phyloP scores from a whole-genome alignment of 257 asterid genomes.

The Fraxinus pennsylvanica region DNA sequence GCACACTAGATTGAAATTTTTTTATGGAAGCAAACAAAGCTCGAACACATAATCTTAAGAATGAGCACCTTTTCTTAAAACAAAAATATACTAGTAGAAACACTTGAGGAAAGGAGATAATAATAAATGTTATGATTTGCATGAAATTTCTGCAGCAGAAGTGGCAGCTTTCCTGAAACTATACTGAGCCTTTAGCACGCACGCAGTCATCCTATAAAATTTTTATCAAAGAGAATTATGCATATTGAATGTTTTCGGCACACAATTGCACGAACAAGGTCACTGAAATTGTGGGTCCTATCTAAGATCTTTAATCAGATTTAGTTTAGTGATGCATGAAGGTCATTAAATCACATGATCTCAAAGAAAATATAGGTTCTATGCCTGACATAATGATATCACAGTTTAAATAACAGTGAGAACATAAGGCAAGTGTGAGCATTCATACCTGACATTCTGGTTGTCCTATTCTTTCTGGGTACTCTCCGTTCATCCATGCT shows the following conservation, averaged over 20 bases:
- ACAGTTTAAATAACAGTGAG: background rate
- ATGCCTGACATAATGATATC: background rate
- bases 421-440: background rate
- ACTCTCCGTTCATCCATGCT: constrained; percentile 90
- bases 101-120: background rate
- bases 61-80: background rate
- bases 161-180: background rate
- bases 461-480: constrained; percentile 92
- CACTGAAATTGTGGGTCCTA: background rate
- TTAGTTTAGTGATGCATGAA: background rate
- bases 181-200: background rate
- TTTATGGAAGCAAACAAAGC: background rate
- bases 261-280: background rate
- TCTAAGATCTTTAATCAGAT: background rate
- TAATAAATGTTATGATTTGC: background rate
- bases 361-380: background rate
- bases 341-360: background rate
- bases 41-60: background rate
- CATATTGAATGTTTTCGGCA: background rate
- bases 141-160: background rate
- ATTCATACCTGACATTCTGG: constrained; percentile 83
- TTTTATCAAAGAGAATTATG: background rate
- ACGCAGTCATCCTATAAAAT: background rate
- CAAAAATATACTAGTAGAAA: background rate
- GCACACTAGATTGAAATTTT: background rate